Evolutionary conservation across 192 early-diverging fungal genomes (phyloP).

Genomic region (Backusella macrospora): DNA sequence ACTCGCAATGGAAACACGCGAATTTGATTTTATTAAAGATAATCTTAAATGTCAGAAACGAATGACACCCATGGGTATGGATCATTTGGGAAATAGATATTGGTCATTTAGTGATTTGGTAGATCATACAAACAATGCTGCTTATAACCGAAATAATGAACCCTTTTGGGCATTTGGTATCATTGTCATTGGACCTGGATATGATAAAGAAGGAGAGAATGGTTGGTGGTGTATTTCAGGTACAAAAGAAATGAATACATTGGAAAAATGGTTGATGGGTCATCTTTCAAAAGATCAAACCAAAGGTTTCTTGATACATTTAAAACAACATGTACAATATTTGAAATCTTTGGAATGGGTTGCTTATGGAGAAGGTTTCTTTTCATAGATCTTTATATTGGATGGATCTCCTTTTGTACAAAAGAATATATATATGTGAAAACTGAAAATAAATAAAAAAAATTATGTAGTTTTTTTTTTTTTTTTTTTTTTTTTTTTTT

Average conservation of each 20-base stretch:
- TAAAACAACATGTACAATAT: conserved; percentile 17
- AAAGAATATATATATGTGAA: not conserved
- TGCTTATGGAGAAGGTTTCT: conserved; percentile 14
- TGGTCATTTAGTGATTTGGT: conserved; percentile 29
- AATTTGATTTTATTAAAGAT: conserved; percentile 9
- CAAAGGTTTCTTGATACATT: conserved; percentile 19
- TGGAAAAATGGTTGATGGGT: conserved; percentile 25
- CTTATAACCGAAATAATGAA: conserved; percentile 4
- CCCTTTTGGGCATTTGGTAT: conserved; percentile 27
- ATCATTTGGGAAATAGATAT: conserved; percentile 21
- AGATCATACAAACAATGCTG: not conserved
- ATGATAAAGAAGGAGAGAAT: not conserved
- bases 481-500: too few relatives aligned
- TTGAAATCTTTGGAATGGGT: not conserved
- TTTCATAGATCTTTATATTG: conserved; percentile 10
- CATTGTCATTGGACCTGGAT: conserved; percentile 24
- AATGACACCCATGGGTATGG: not conserved
- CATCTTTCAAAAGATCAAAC: not conserved
- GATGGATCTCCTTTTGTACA: not conserved
- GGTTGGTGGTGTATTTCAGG: conserved; percentile 30
- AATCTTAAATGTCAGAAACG: not conserved
- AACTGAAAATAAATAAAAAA: too few relatives aligned
- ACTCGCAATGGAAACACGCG: not conserved
- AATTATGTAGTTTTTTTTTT: too few relatives aligned
- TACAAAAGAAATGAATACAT: not conserved